Conservation (phyloP, 2,329 filamentous ascomycete genomes). For the Epichloe gansuensis region DNA sequence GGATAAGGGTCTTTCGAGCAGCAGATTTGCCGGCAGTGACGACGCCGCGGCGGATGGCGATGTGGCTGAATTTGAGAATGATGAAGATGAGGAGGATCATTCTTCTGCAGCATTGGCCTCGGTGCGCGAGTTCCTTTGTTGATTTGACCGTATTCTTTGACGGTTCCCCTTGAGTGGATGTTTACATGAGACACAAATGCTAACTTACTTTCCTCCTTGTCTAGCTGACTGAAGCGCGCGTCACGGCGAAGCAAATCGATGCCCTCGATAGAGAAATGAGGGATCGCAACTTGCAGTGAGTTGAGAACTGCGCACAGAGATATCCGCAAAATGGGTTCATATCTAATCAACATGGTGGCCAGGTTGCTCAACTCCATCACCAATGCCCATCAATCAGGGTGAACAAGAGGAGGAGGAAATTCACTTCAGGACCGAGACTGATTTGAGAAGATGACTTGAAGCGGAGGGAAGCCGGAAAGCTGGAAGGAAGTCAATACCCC, state of each 20-base stretch:
- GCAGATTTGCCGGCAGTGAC: constrained; percentile 36
- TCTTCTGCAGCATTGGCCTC: constrained; percentile 54
- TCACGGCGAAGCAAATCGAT: constrained; percentile 37
- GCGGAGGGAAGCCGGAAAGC: not conserved
- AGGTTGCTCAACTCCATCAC: constrained; percentile 15
- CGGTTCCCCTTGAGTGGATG: constrained; percentile 9
- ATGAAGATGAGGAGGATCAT: constrained; percentile 38
- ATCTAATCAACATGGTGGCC: not conserved
- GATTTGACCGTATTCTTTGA: constrained; percentile 21
- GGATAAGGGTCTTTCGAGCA: constrained; percentile 40
- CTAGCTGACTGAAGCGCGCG: constrained; percentile 33
- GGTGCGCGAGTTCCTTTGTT: constrained; percentile 46
- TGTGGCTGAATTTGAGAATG: constrained; percentile 45
- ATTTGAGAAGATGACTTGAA: not conserved
- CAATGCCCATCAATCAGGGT: constrained; percentile 9
- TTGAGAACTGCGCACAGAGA: not conserved
- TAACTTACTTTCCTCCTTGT: constrained; percentile 10
- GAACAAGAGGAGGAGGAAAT: not conserved
- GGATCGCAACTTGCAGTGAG: constrained; percentile 38
- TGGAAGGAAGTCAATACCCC: constrained; percentile 5
- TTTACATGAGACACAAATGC: not conserved
- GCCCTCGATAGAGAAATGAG: constrained; percentile 44
- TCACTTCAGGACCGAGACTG: not conserved
- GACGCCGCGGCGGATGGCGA: constrained; percentile 23
- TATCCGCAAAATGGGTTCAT: not conserved